Base-by-base conservation (phyloP, 2,329 filamentous ascomycete species). In the Clarireedia hainanense region DNA sequence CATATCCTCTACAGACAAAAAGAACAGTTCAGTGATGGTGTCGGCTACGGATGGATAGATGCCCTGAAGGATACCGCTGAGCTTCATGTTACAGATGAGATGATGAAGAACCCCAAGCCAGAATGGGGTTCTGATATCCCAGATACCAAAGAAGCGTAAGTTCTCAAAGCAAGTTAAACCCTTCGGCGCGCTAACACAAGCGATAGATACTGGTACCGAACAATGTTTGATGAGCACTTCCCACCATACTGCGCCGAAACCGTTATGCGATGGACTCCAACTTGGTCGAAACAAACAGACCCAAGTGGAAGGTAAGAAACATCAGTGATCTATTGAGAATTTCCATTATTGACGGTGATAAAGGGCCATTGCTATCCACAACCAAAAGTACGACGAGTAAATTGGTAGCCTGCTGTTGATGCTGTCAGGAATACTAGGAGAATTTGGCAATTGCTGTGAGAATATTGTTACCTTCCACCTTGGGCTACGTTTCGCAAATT, bases 171-270 rank as follows among this genome's bases (percentile, higher is more conserved):
- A 4, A 17, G 7, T 55, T 36, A 56, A 14, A 52, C 23, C 46
- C 26, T 1, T 10, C 23, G 5, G 17, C 20, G 7, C 46, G 42
- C 39, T 46, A 6, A 50, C 49, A 52, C 7, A 45, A 27, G 12
- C 34, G 47, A 48, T 64, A 87, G 84, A 47, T 95, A 96, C 80
- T 99, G 94, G 94, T 99, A 99, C 77, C 86, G 94, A 67, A 80
- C 77, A 71, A 97, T 99, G 92, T 99, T 97, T 71, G 94, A 99
- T 72, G 92, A 99, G 80, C 92, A 95, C 74, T 99, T 97, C 82
- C 94, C 94, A 47, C 81, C 85, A 56, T 86, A 86, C 69, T 97
- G 92, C 71, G 95, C 94, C 7, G 85, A 83, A 58, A 99, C 94
- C 6, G 94, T 99, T 53, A 88, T 89, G 88, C 81, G 94, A 69